Evolutionary conservation across 2,329 filamentous ascomycete species (phyloP).

Genomic region (Raffaelea deltoideospora): DNA sequence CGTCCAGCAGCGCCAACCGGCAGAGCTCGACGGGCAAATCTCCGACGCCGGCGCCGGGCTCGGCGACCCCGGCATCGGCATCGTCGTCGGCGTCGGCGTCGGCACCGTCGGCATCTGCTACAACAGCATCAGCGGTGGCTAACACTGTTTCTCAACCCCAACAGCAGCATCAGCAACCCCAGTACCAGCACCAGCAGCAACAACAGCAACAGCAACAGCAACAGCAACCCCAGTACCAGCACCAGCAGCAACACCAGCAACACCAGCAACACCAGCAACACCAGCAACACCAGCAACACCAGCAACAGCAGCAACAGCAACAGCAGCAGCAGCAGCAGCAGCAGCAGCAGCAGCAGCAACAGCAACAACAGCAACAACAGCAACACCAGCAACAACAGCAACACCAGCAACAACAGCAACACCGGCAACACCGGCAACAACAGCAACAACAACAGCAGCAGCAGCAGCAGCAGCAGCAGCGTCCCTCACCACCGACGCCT

Average conservation of each 20-base stretch:
- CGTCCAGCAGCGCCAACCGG: constrained; percentile 21
- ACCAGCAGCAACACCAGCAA: background rate
- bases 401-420: background rate
- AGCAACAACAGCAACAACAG: constrained; percentile 6
- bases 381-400: constrained; percentile 14
- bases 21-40: no score
- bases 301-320: background rate
- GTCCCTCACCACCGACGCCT: background rate
- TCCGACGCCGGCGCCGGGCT: constrained; percentile 9
- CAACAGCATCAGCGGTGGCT: constrained; percentile 7
- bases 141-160: background rate
- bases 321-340: constrained; percentile 3
- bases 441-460: background rate
- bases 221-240: background rate
- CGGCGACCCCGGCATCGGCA: constrained; percentile 2
- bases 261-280: background rate
- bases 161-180: background rate
- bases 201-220: background rate
- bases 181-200: background rate
- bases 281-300: constrained; percentile 7
- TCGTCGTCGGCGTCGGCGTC: no score
- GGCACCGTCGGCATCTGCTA: constrained; percentile 5
- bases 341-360: constrained; percentile 2
- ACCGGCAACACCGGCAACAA: background rate
- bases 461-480: background rate